A percentile compares a stretch with the other conserved stretches of the same genome.
These are phyloP conservation scores for Trypanosoma melophagium DNA, from an alignment of 208 protist species.

Conservation along the genomic window DNA sequence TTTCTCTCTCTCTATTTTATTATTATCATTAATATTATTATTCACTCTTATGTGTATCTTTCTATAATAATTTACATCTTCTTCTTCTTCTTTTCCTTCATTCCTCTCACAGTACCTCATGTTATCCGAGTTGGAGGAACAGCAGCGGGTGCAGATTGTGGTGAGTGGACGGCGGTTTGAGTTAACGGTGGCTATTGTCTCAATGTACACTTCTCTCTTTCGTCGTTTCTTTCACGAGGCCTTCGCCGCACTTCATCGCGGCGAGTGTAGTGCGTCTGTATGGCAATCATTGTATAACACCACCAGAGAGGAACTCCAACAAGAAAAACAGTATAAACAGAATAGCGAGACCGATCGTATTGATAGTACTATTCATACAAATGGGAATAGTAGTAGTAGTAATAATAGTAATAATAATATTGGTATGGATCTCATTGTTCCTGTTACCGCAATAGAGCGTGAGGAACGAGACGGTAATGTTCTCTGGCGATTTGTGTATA, in stretches of 20 bases:
- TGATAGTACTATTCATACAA: too few species aligned
- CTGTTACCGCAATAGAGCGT: slow-evolving; percentile 12
- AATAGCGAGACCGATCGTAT: too few species aligned
- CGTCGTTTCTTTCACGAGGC: slow-evolving; percentile 50
- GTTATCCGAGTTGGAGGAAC: neutral
- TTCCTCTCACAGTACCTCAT: neutral
- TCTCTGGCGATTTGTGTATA: slow-evolving; percentile 30
- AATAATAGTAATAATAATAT: too few species aligned
- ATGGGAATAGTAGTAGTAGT: too few species aligned
- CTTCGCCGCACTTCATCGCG: neutral
- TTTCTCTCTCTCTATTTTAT: neutral
- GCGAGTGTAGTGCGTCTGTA: slow-evolving; percentile 7
- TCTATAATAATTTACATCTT: neutral
- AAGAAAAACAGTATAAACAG: too few species aligned
- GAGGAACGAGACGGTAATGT: neutral
- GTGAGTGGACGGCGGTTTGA: slow-evolving; percentile 73
- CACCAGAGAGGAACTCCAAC: neutral
- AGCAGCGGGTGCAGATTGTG: slow-evolving; percentile 60
- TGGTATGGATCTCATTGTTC: neutral
- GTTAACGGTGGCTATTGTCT: slow-evolving; percentile 49
- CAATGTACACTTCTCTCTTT: slow-evolving; percentile 47
- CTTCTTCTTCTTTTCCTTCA: neutral
- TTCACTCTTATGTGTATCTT: slow-evolving; percentile 5
- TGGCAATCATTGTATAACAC: slow-evolving; percentile 7
- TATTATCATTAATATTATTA: neutral